Percentiles rank a stretch among this genome's conserved stretches.
phyloP scores from a whole-genome alignment of 169 alveolate genomes.

The Plasmodium ovale region DNA sequence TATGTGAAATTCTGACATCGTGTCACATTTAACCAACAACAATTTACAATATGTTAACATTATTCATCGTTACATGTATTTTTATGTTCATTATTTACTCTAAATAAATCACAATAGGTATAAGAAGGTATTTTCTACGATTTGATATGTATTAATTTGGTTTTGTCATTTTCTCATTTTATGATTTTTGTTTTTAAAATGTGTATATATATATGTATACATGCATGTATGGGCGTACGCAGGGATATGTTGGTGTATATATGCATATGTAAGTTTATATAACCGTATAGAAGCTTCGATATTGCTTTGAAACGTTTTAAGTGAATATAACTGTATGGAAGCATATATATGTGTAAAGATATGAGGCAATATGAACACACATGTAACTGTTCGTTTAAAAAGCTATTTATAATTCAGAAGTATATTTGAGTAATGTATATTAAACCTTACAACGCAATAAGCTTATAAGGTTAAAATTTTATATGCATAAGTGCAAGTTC shows the following conservation, averaged over 20 bases:
- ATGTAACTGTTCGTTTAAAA: slow-evolving; percentile 11
- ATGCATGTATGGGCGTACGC: neutral
- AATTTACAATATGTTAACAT: slow-evolving; percentile 15
- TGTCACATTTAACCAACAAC: slow-evolving; percentile 13
- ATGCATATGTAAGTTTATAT: neutral
- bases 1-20: slow-evolving; percentile 36
- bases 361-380: neutral
- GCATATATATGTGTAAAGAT: slow-evolving; percentile 25
- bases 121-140: slow-evolving; percentile 16
- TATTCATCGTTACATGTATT: slow-evolving; percentile 27
- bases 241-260: neutral
- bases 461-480: slow-evolving; percentile 18
- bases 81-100: slow-evolving; percentile 10
- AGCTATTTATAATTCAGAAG: slow-evolving; percentile 11
- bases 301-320: neutral
- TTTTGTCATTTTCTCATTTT: neutral
- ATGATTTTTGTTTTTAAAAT: neutral
- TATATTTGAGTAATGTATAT: neutral
- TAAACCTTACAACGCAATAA: slow-evolving; percentile 8
- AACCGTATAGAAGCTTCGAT: too few relatives aligned
- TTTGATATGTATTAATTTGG: neutral
- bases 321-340: neutral
- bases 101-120: neutral
- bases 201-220: neutral
- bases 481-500: slow-evolving; percentile 29